Conservation (phyloP, 768 basidiomycete species). For the Phylloporus arenicola region DNA sequence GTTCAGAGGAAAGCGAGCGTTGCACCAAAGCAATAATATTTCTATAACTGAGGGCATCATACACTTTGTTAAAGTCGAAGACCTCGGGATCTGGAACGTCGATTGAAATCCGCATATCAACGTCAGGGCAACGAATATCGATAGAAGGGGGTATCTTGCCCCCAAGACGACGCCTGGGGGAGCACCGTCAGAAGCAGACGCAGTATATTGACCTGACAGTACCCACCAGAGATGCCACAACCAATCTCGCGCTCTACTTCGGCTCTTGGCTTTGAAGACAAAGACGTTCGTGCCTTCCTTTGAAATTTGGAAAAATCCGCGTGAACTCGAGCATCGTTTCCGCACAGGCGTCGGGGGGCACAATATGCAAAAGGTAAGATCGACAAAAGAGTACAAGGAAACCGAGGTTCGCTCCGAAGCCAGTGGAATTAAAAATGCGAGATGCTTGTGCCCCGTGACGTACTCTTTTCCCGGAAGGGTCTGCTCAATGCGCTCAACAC, state of each 20-base stretch:
- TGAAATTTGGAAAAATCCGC: slow-evolving; percentile 43
- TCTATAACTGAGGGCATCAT: slow-evolving; percentile 49
- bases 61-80: slow-evolving; percentile 35
- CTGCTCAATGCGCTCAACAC: slow-evolving; percentile 31
- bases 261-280: slow-evolving; percentile 75
- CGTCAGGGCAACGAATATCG: slow-evolving; percentile 63
- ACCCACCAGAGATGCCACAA: slow-evolving; percentile 78
- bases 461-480: slow-evolving; percentile 63
- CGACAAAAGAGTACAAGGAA: slow-evolving; percentile 85
- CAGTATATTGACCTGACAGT: background rate
- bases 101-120: slow-evolving; percentile 65
- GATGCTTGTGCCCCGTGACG: slow-evolving; percentile 65
- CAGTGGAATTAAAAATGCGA: slow-evolving; percentile 76
- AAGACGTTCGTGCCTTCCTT: slow-evolving; percentile 79
- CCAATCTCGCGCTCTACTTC: slow-evolving; percentile 83
- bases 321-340: slow-evolving; percentile 36
- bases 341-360: slow-evolving; percentile 52
- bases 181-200: background rate
- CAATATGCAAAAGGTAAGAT: slow-evolving; percentile 74
- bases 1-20: slow-evolving; percentile 45
- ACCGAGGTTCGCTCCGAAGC: slow-evolving; percentile 54
- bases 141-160: slow-evolving; percentile 64
- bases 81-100: slow-evolving; percentile 52
- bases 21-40: slow-evolving; percentile 62
- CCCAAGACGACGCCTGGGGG: slow-evolving; percentile 61